Evolutionary conservation across 805 yeast genomes (phyloP), one percentile per base, ranked within the genome.

Genomic region (Sugiyamaella chiloensis): DNA sequence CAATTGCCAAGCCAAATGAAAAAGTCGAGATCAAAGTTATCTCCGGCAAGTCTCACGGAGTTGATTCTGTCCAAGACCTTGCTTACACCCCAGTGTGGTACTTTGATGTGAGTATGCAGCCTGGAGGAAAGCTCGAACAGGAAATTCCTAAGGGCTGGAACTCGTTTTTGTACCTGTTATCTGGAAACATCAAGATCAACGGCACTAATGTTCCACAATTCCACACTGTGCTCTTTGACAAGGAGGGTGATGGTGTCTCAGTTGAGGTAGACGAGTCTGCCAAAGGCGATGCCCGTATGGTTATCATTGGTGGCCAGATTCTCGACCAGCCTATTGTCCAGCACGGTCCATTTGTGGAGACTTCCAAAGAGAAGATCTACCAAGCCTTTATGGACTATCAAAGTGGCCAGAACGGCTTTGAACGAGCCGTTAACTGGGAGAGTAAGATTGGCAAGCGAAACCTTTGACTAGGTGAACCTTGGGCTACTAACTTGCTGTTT

Each of bases 341-440:
- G 62, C 83, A 88, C 62, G 96, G 96, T 14, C 96, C 96, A 11
- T 90, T 89, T 61, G 96, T 89, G 16, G 91, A 86, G 52, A 78
- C 85, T 5, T 68, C 83, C 19, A 73, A 74, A 46, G 84, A 80
- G 44, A 79, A 78, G 53, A 82, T 89, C 51, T 74, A 79, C 54
- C 67, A 83, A 57, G 93, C 87, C 0, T 81, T 86, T 58, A 58
- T 68, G 64, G 89, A 85, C 61, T 90, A 84, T 63, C 91, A 84
- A 65, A 63, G 67, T 42, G 60, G 59, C 12, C 37, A 50, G 31
- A 64, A 64, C 48, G 68, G 69, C n/a, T 64, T 64, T 43, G 68
- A 64, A 47, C 47, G 64, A 14, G 64, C 65, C n/a, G 54, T 50
- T 12, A 47, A 52, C 41, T 64, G 68, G 68, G 64, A 59, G 40